Base-by-base conservation (phyloP, 768 basidiomycete genomes). In the Exidia glandulosa region DNA sequence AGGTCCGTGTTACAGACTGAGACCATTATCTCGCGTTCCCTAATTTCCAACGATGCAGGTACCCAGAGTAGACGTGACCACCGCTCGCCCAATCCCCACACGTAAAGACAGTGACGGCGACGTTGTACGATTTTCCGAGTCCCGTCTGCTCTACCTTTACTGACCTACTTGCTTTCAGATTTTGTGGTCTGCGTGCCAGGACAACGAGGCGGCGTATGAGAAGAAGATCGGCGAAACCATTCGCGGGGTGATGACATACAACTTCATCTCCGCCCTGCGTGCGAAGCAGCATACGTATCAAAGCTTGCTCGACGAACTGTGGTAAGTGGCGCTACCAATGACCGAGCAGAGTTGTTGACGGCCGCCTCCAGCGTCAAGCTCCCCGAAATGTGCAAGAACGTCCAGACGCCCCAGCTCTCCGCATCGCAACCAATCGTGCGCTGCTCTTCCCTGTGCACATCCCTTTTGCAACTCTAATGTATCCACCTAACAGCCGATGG, bases 101-200 rank as follows among this genome's bases (percentile, higher is more conserved):
- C 45, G 32, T 12, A 60, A 60, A 32, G 30, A 60, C 27, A 60
- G 59, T 29, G 54, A 60, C 27, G 59, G 59, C 16, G 34, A 60
- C 12, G 59, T 60, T 3, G 59, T 60, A n/a, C 29, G 54, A 7
- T 55, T 55, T 31, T n/a, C 30, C n/a, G n/a, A 25, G 7, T 10
- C 7, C 29, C 7, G 14, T 25, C 25, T 25, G 23, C 2, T 13
- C 10, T 13, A 0, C 13, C 25, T 12, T 54, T 31, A n/a, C 31
- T 6, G 2, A 31, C 12, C 19, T 12, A 9, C 25, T 45, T 32
- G n/a, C n/a, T n/a, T 55, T 14, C 54, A 55, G 54, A 33, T 55
- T 1, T 16, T 60, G 33, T 60, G 59, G 59, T 56, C 59, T 5
- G 59, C 59, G n/a, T 60, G 59, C 32, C 59, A 36, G 16, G 59